Percentiles rank a stretch among this genome's conserved stretches.
These are phyloP conservation scores for Albugo candida DNA, from an alignment of 352 stramenopile species.

Conservation along the genomic window DNA sequence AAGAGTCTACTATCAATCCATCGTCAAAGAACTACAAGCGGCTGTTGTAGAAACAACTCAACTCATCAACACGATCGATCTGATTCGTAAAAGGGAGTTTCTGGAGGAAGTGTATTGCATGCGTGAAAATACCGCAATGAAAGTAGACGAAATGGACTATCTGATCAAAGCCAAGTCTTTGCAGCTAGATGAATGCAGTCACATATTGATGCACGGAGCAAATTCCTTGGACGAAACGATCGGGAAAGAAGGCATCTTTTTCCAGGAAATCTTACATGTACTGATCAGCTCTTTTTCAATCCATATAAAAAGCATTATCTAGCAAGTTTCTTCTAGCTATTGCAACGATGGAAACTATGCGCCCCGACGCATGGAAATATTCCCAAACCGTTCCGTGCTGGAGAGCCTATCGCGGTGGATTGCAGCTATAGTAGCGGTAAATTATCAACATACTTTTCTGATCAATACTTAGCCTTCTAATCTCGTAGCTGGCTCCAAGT, in stretches of 20 bases:
- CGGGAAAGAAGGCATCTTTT: conserved; percentile 75
- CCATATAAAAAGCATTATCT: neutral
- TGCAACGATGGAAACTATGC: conserved; percentile 74
- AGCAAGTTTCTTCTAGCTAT: conserved; percentile 20
- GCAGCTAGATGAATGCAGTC: conserved; percentile 58
- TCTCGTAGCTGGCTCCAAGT: conserved; percentile 46
- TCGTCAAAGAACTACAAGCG: conserved; percentile 63
- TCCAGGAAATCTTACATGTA: conserved; percentile 25
- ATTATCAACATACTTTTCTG: conserved; percentile 1
- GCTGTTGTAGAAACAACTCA: conserved; percentile 64
- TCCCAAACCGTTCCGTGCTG: conserved; percentile 66
- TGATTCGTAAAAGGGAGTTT: conserved; percentile 59
- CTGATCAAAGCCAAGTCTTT: conserved; percentile 50
- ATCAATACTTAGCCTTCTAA: neutral
- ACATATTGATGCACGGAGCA: conserved; percentile 29
- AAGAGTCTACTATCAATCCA: conserved; percentile 66
- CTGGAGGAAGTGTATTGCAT: conserved; percentile 76
- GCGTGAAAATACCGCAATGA: conserved; percentile 64
- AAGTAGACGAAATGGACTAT: conserved; percentile 61
- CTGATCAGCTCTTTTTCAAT: neutral
- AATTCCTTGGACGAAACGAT: conserved; percentile 25
- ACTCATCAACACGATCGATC: conserved; percentile 75
- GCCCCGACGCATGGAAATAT: conserved; percentile 75
- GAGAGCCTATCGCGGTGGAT: conserved; percentile 63
- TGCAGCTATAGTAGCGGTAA: conserved; percentile 67